A percentile compares a stretch with the other conserved stretches of the same genome.
These are phyloP conservation scores for Arabis hirsuta DNA, from an alignment of 345 rosid genomes.

Conservation along the genomic window DNA sequence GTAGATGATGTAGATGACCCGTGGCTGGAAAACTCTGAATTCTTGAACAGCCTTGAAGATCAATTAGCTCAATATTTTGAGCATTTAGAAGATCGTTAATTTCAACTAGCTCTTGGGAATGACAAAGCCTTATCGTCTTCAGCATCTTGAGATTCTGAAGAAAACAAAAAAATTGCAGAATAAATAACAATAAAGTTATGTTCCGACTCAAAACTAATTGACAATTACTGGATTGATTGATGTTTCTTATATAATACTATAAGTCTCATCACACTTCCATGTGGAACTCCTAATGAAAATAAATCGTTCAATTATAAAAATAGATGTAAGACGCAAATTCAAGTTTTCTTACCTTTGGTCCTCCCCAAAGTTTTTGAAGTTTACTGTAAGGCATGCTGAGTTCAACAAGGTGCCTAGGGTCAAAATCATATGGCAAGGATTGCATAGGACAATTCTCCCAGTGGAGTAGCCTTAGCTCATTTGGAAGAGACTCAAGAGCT, in stretches of 20 bases:
- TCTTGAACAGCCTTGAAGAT: constrained; percentile 16
- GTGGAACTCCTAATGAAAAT: too few species aligned
- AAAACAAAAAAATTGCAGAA: background rate
- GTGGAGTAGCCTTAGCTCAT: constrained; percentile 3
- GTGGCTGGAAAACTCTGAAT: constrained; percentile 4
- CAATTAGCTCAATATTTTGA: constrained; percentile 1
- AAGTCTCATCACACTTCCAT: too few species aligned
- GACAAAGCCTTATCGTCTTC: constrained; percentile 18
- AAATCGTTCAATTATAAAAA: background rate
- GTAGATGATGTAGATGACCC: constrained; percentile 5
- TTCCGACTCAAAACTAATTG: background rate
- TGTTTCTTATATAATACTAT: too few species aligned
- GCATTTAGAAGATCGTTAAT: background rate
- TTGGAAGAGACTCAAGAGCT: constrained; percentile 13
- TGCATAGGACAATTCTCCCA: constrained; percentile 2
- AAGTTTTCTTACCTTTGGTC: background rate
- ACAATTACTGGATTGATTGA: background rate
- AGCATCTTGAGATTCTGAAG: constrained; percentile 13
- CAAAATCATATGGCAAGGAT: background rate
- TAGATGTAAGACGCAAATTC: background rate
- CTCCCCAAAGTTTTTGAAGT: constrained; percentile 8
- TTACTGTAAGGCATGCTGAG: constrained; percentile 14
- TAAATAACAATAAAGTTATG: background rate
- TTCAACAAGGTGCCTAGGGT: constrained; percentile 17
- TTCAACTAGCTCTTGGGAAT: constrained; percentile 18